Evolutionary conservation across 106 monocot species (phyloP).

Genomic region (Dioscorea zingiberensis): DNA sequence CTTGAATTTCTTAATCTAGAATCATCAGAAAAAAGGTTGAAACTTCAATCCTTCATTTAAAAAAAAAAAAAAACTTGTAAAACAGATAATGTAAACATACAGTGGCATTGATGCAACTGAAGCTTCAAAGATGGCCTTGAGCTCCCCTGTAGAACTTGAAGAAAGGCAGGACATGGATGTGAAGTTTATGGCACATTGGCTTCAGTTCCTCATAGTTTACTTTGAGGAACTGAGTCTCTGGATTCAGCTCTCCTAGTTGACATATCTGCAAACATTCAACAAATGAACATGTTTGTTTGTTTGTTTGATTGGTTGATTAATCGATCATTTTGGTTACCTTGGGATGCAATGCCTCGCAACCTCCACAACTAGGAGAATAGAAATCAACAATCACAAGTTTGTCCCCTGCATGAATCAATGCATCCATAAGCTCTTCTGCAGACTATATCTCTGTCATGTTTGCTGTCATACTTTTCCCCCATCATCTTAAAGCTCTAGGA

Average conservation of each 20-base stretch:
- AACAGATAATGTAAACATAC: slow-evolving; percentile 6
- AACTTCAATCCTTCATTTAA: too few species aligned
- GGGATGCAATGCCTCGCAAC: slow-evolving; percentile 56
- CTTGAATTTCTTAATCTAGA: slow-evolving; percentile 36
- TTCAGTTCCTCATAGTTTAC: slow-evolving; percentile 61
- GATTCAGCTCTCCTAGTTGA: slow-evolving; percentile 52
- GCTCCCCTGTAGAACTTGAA: slow-evolving; percentile 40
- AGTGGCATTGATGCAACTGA: slow-evolving; percentile 48
- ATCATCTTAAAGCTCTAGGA: slow-evolving; percentile 31
- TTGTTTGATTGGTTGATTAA: too few species aligned
- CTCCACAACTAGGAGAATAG: slow-evolving; percentile 59
- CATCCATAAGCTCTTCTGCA: slow-evolving; percentile 30
- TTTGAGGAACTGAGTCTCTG: slow-evolving; percentile 48
- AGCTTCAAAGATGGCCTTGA: slow-evolving; percentile 39
- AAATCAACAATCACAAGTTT: slow-evolving; percentile 48
- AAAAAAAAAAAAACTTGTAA: background rate
- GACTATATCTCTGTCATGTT: slow-evolving; percentile 53
- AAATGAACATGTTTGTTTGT: background rate
- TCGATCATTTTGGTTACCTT: too few species aligned
- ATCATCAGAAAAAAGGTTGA: background rate
- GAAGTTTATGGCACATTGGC: slow-evolving; percentile 41
- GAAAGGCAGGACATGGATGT: slow-evolving; percentile 42
- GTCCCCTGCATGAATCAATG: slow-evolving; percentile 38
- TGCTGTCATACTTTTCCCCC: slow-evolving; percentile 20
- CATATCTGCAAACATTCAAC: slow-evolving; percentile 33